Base-by-base conservation (phyloP, 768 basidiomycete genomes). In the Collybia sp. region DNA sequence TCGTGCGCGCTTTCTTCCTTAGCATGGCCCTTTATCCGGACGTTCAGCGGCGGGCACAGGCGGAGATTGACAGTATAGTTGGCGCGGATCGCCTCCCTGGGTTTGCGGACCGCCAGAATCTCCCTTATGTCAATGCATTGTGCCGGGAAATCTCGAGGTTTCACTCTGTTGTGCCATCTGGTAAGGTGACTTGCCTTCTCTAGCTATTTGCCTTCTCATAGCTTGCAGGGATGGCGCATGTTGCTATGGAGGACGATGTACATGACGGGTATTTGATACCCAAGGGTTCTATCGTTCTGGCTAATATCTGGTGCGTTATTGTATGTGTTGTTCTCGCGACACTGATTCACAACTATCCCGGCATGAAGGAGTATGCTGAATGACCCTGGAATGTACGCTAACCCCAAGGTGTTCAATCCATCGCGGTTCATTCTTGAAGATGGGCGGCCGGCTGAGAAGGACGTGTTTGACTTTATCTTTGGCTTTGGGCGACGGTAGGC, bases 401-500 rank as follows among this genome's bases (percentile, higher is more conserved):
- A 62, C 20, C 60, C 59, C 8, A 40, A 49, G 43, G 42, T 10
- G 4, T 61, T 62, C 47, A 43, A 53, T 3, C 61, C 61, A 4
- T 39, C 32, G 19, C 45, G 61, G 6, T 62, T 60, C 30, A 13
- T 58, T 2, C 6, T 4, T 1, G 37, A 25, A 2, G 43, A 49
- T 5, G 41, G 39, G 11, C 37, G 43, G 16, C 15, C 33, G 12
- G 58, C 65, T 2, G 65, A 71, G 38, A 32, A 25, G 2, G 70
- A 73, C 50, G 64, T 70, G 1, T 59, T 62, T 12, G 57, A 56
- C 6, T 58, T 69, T 20, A 67, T 66, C 40, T 77, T 76, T 44
- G 76, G 76, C 3, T 77, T 71, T 44, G 76, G 76, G 17, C 53
- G 76, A 53, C 59, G 75, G 59, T 58, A 19, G 30, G 41, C 18